Evolutionary conservation across 345 rosid genomes (phyloP), one percentile per base, ranked within the genome.

Genomic region (Acer yangbiense): DNA sequence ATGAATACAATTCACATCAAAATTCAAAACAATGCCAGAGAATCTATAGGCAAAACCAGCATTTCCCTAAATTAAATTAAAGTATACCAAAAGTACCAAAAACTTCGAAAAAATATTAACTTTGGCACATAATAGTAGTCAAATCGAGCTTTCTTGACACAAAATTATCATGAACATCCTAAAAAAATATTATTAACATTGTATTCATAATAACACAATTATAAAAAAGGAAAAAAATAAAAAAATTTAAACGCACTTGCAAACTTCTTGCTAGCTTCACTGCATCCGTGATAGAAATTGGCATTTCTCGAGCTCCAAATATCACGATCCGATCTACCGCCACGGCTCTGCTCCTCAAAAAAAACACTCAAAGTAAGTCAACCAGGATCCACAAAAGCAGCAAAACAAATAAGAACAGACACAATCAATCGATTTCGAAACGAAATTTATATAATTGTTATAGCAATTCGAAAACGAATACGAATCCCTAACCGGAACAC

Each of bases 251-350:
- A 86, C 91, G 20, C 75, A 94, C 98, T 84, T 62, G 87, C 79
- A 78, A 90, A 91, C 57, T 84, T 89, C 78, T 67, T 78, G 90
- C 89, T 91, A 12, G 98, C 88, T 72, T 89, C 89, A 63, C 92
- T 90, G 82, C 98, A 94, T 68, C 94, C 95, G 32, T 85, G 75
- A 68, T 81, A 92, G 67, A 86, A 84, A 62, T 86, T 72, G 52
- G 98, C 84, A 73, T 89, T 87, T 66, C 73, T 72, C 0, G 97
- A 94, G 82, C 85, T 91, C 98, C 98, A 94, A 11, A 91, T 80
- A 78, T 91, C 89, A 82, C 91, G 98, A 85, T 84, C 87, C 66
- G 81, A 82, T 86, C 82, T 89, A 50, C 95, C 94, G 71, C 95
- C 97, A 48, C 55, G 71, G 68, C 67, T 89, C 98, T 94, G 83